These are phyloP conservation scores for Coelastrella sp. DNA, from an alignment of 139 green algal genomes.

Conservation along the genomic window DNA sequence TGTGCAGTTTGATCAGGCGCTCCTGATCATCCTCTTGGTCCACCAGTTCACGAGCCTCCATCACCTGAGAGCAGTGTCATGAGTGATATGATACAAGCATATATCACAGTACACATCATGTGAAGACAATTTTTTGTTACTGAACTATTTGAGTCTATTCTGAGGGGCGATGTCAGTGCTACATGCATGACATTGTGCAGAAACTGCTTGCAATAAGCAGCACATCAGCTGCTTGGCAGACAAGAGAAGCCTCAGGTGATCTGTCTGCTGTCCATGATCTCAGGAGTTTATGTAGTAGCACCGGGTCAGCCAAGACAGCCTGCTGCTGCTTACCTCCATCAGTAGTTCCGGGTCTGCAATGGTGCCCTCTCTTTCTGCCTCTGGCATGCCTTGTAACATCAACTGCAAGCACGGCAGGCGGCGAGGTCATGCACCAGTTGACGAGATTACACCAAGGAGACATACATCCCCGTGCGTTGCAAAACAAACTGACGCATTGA, in stretches of 20 bases:
- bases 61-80: slow-evolving; percentile 62
- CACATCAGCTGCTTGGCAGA: neutral
- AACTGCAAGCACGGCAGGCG: slow-evolving; percentile 60
- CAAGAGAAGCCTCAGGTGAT: no score
- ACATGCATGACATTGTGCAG: neutral
- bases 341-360: slow-evolving; percentile 75
- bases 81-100: no score
- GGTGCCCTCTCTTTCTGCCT: slow-evolving; percentile 59
- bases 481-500: no score
- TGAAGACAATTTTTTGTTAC: no score
- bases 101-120: no score
- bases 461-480: no score
- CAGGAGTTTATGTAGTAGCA: neutral
- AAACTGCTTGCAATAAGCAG: neutral
- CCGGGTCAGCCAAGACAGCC: neutral
- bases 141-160: no score
- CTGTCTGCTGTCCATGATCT: no score
- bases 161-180: no score
- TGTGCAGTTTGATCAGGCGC: slow-evolving; percentile 59
- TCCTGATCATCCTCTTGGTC: slow-evolving; percentile 60
- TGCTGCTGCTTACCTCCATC: slow-evolving; percentile 68
- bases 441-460: no score
- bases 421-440: no score
- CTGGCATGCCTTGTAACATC: slow-evolving; percentile 45
- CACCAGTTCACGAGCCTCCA: slow-evolving; percentile 80